Conservation (phyloP, 164 flowering plant species). For the Piper betle region DNA sequence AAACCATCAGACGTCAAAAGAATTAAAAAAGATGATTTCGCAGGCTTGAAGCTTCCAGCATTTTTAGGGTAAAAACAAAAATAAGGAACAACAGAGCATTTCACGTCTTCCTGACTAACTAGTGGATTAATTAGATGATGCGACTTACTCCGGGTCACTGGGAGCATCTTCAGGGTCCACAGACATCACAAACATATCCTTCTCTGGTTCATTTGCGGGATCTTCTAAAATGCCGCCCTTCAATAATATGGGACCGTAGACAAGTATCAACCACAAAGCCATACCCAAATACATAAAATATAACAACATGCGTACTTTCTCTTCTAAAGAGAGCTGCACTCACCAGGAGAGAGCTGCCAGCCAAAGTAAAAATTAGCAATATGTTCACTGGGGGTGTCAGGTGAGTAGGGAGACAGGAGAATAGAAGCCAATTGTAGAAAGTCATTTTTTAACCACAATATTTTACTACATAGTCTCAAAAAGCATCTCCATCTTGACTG, state of each 20-base stretch:
- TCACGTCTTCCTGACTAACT: background rate
- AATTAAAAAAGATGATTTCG: too few relatives aligned
- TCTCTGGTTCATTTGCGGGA: slow-evolving; percentile 76
- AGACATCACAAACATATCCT: slow-evolving; percentile 87
- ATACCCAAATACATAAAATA: background rate
- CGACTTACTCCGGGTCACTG: slow-evolving; percentile 63
- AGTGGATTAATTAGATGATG: background rate
- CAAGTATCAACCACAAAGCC: background rate
- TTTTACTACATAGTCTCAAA: background rate
- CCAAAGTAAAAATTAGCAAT: background rate
- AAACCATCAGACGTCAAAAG: too few relatives aligned
- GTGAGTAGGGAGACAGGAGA: background rate
- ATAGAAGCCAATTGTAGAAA: background rate
- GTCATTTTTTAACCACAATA: background rate
- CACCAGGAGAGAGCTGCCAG: background rate
- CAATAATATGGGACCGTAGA: slow-evolving; percentile 3
- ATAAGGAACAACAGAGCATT: background rate
- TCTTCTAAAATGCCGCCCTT: slow-evolving; percentile 95
- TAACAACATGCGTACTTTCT: too few relatives aligned
- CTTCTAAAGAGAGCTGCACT: background rate
- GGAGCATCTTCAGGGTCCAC: slow-evolving; percentile 81
- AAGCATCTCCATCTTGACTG: background rate
- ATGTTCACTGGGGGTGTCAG: background rate
- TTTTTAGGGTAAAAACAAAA: too few relatives aligned
- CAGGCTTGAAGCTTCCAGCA: too few relatives aligned